phyloP scores from a whole-genome alignment of 148 eudicot species.

The Chenopodium album region DNA sequence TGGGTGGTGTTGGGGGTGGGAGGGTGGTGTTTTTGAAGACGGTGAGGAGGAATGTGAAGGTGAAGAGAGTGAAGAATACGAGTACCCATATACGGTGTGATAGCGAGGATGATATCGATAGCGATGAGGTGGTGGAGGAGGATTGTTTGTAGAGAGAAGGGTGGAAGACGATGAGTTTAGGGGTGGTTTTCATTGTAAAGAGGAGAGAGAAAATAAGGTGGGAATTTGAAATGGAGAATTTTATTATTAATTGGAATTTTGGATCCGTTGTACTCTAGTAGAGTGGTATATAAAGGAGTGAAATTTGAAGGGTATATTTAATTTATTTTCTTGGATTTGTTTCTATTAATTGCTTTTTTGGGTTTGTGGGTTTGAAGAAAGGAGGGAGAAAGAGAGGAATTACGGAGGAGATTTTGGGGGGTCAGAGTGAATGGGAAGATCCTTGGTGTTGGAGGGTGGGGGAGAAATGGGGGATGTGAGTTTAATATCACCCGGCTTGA shows the following conservation, averaged over 20 bases:
- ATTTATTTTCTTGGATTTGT: no score
- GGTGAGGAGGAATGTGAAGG: slow-evolving; percentile 43
- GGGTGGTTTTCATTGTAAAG: slow-evolving; percentile 38
- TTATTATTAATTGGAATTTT: not conserved
- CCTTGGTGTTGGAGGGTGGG: slow-evolving; percentile 9
- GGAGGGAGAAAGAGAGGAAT: slow-evolving; percentile 10
- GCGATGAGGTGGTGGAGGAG: not conserved
- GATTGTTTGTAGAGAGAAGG: slow-evolving; percentile 50
- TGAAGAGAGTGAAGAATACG: slow-evolving; percentile 36
- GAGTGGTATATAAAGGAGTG: not conserved
- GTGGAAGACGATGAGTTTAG: slow-evolving; percentile 69
- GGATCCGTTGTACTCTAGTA: not conserved
- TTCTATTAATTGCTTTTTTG: not conserved
- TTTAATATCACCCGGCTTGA: not conserved
- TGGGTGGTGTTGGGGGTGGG: slow-evolving; percentile 21
- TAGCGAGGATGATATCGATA: not conserved
- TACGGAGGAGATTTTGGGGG: slow-evolving; percentile 27
- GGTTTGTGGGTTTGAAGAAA: not conserved
- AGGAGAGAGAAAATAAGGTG: not conserved
- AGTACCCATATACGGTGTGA: slow-evolving; percentile 45
- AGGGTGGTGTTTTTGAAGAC: slow-evolving; percentile 30
- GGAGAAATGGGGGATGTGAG: not conserved
- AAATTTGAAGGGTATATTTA: not conserved
- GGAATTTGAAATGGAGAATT: not conserved
- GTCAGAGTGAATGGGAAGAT: not conserved